Conservation (phyloP, 2,329 filamentous ascomycete species). For the Chaetothyriales sp. region DNA sequence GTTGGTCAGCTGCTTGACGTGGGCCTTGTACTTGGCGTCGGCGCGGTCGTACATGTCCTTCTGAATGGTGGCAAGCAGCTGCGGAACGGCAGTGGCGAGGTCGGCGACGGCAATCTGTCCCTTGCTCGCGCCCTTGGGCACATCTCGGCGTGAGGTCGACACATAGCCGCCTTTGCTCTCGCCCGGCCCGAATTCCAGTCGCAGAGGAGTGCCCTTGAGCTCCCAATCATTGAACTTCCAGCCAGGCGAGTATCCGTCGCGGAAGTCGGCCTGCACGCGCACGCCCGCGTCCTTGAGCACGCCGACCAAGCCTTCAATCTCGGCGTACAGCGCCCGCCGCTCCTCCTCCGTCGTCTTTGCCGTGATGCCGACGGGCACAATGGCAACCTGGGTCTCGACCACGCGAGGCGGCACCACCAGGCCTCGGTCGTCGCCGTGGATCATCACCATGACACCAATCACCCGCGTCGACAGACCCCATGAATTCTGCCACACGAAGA, state of each 20-base stretch:
- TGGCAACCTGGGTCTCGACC: conserved; percentile 68
- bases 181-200: conserved; percentile 91
- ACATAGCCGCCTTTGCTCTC: conserved; percentile 77
- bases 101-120: conserved; percentile 65
- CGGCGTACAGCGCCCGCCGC: conserved; percentile 58
- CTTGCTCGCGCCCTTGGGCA: conserved; percentile 38
- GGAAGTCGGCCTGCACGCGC: conserved; percentile 66
- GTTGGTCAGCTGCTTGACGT: conserved; percentile 66
- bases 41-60: conserved; percentile 66
- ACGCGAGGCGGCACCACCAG: conserved; percentile 85
- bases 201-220: conserved; percentile 83
- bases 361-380: conserved; percentile 86
- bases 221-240: conserved; percentile 99
- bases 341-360: conserved; percentile 75
- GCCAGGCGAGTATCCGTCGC: conserved; percentile 81
- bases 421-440: conserved; percentile 91
- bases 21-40: conserved; percentile 61
- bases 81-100: conserved; percentile 58
- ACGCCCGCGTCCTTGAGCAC: conserved; percentile 60
- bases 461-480: conserved; percentile 96
- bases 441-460: conserved; percentile 98
- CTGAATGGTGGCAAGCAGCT: conserved; percentile 81
- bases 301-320: conserved; percentile 57
- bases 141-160: conserved; percentile 75
- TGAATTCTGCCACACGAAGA: conserved; percentile 96